Evolutionary conservation across 2,329 filamentous ascomycete species (phyloP).

Genomic region (Coleophoma cylindrospora): DNA sequence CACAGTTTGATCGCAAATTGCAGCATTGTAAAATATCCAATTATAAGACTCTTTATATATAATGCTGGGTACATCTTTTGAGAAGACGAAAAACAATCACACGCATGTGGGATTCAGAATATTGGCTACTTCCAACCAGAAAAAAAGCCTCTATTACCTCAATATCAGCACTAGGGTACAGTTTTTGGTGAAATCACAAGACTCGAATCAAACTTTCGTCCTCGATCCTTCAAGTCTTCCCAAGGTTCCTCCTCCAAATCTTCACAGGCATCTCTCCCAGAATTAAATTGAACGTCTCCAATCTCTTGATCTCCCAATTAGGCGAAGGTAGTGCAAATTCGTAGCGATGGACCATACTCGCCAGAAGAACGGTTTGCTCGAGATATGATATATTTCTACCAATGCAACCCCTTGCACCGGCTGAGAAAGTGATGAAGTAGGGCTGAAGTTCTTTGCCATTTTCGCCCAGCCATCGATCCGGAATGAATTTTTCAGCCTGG

Average conservation of each 20-base stretch:
- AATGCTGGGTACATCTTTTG: no score
- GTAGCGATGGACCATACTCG: conserved; percentile 36
- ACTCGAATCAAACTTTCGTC: no score
- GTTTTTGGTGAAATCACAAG: no score
- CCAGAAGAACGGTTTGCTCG: conserved; percentile 39
- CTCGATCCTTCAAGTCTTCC: no score
- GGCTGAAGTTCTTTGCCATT: conserved; percentile 32
- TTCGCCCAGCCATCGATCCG: conserved; percentile 37
- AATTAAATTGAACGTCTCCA: conserved; percentile 22
- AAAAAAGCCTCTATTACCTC: no score
- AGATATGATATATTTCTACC: conserved; percentile 37
- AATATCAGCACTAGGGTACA: no score
- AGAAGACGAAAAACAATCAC: no score
- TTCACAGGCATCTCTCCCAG: conserved; percentile 22
- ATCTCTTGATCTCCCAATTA: conserved; percentile 22
- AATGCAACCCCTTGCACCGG: conserved; percentile 34
- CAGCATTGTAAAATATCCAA: no score
- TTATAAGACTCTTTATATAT: no score
- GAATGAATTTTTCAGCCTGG: conserved; percentile 31
- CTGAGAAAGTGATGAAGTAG: conserved; percentile 34
- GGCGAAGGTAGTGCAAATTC: conserved; percentile 30
- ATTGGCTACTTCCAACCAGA: no score
- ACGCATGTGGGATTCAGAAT: no score
- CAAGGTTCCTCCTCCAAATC: conserved; percentile 16
- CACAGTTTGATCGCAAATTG: no score